Conservation (phyloP, 306 rosid species). For the Malus asiatica region DNA sequence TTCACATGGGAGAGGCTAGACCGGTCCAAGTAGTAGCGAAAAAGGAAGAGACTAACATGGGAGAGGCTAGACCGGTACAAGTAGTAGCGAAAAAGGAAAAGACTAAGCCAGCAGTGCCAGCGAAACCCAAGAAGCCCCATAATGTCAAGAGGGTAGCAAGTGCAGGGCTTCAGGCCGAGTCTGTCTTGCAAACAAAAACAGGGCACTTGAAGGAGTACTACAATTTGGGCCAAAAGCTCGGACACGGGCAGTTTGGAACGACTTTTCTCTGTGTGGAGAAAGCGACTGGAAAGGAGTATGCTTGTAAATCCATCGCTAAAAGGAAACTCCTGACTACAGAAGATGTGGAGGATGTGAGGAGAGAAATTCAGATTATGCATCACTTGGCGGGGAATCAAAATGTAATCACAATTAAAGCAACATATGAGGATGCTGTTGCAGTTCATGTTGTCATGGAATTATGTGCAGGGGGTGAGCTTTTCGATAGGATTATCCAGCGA, state of each 20-base stretch:
- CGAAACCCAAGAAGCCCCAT: slow-evolving; percentile 31
- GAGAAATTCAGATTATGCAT: slow-evolving; percentile 91
- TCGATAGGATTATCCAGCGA: slow-evolving; percentile 66
- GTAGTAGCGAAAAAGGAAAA: slow-evolving; percentile 3
- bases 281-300: slow-evolving; percentile 58
- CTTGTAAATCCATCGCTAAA: slow-evolving; percentile 82
- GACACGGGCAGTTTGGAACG: slow-evolving; percentile 81
- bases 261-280: slow-evolving; percentile 70
- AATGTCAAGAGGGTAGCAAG: slow-evolving; percentile 41
- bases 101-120: background rate
- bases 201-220: slow-evolving; percentile 57
- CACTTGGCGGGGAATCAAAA: slow-evolving; percentile 59
- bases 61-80: background rate
- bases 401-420: slow-evolving; percentile 58
- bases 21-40: background rate
- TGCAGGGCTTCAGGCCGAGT: slow-evolving; percentile 61
- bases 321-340: slow-evolving; percentile 50
- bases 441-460: slow-evolving; percentile 91
- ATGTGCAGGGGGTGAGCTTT: slow-evolving; percentile 83
- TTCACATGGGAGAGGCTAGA: slow-evolving; percentile 5
- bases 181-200: slow-evolving; percentile 55
- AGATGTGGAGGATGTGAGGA: slow-evolving; percentile 86
- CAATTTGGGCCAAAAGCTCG: slow-evolving; percentile 60
- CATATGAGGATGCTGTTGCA: slow-evolving; percentile 74
- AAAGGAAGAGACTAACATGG: slow-evolving; percentile 5